phyloP scores from a whole-genome alignment of 2,329 filamentous ascomycete genomes.

The Arachnopeziza araneosa region DNA sequence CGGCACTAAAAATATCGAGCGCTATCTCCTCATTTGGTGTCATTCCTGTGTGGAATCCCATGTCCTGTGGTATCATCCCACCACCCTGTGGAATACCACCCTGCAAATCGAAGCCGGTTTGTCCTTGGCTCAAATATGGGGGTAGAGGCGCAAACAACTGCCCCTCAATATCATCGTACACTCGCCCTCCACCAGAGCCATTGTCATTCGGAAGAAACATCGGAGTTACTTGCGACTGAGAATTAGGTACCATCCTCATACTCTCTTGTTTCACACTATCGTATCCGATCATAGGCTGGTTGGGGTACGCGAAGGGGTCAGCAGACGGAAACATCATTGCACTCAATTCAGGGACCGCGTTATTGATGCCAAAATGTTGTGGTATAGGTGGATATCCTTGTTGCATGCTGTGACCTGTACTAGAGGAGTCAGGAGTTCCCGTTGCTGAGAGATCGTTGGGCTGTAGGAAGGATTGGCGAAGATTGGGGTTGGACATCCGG shows the following conservation, averaged over 20 bases:
- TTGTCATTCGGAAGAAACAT: constrained; percentile 26
- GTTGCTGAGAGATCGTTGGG: constrained; percentile 22
- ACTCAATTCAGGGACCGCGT: constrained; percentile 58
- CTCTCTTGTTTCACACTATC: constrained; percentile 34
- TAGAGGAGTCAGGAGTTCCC: constrained; percentile 24
- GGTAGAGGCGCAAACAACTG: constrained; percentile 67
- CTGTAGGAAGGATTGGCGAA: constrained; percentile 24
- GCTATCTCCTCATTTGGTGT: constrained; percentile 18
- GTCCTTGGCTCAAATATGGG: constrained; percentile 50
- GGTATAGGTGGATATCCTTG: constrained; percentile 22
- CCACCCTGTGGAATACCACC: constrained; percentile 7
- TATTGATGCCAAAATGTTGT: constrained; percentile 30
- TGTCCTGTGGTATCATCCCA: constrained; percentile 12
- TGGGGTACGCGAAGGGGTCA: constrained; percentile 73
- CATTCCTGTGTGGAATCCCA: constrained; percentile 19
- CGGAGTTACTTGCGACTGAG: constrained; percentile 3
- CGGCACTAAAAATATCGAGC: constrained; percentile 26
- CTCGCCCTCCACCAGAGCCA: constrained; percentile 17
- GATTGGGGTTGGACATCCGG: constrained; percentile 23
- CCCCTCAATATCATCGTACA: constrained; percentile 60
- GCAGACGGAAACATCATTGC: constrained; percentile 76
- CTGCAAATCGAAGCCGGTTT: constrained; percentile 20
- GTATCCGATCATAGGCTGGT: constrained; percentile 63
- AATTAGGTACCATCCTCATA: constrained; percentile 5
- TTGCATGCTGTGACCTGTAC: constrained; percentile 11